A percentile compares a stretch with the other conserved stretches of the same genome.
phyloP scores from a whole-genome alignment of 306 rosid genomes.

The Quercus variabilis region DNA sequence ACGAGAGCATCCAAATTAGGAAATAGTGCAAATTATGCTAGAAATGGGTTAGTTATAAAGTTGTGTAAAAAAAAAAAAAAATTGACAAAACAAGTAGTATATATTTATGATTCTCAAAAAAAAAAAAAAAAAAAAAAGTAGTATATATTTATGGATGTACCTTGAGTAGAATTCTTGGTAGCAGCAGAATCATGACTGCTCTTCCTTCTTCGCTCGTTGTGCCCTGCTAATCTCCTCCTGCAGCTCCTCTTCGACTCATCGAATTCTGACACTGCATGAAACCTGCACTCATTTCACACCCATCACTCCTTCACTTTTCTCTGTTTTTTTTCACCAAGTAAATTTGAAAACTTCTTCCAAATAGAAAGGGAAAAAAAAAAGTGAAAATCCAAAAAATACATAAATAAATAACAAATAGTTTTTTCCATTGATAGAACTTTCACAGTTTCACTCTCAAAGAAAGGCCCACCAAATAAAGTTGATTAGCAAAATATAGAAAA shows the following conservation, averaged over 20 bases:
- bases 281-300: constrained; percentile 40
- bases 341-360: neutral
- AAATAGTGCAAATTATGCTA: neutral
- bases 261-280: constrained; percentile 82
- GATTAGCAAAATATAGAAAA: too few species aligned
- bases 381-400: too few species aligned
- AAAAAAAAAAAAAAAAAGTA: neutral
- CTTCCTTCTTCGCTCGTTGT: constrained; percentile 94
- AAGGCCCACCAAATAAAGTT: too few species aligned
- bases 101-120: neutral
- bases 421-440: too few species aligned
- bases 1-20: too few species aligned
- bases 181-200: constrained; percentile 70
- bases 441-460: too few species aligned
- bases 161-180: constrained; percentile 51
- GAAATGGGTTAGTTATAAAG: neutral
- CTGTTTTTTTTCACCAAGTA: neutral
- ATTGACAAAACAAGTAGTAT: neutral
- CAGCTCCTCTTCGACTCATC: constrained; percentile 94
- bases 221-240: constrained; percentile 95
- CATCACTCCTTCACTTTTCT: neutral
- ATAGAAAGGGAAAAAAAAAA: too few species aligned
- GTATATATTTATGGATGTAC: constrained; percentile 8
- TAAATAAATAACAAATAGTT: too few species aligned
- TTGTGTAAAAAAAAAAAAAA: neutral